Conservation (phyloP, 1,284 basidiomycete genomes). For the Boletus calvinii region DNA sequence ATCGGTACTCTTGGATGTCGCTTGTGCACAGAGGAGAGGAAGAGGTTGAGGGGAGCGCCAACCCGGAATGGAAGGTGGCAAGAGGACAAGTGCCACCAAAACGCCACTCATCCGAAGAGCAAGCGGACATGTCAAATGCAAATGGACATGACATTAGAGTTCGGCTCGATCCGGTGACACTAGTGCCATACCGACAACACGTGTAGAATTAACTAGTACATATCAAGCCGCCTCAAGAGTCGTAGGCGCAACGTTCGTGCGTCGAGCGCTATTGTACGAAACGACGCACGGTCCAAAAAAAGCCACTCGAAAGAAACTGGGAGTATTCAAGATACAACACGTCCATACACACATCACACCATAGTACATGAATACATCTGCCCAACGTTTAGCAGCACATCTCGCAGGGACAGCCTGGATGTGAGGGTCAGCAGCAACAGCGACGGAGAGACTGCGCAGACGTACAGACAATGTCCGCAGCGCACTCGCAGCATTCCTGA, state of each 20-base stretch:
- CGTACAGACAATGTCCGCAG: conserved; percentile 33
- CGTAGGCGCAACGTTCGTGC: neutral
- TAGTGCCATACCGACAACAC: neutral
- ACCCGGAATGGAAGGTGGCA: too few relatives aligned
- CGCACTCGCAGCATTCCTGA: conserved; percentile 33
- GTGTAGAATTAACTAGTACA: neutral
- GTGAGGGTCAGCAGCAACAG: conserved; percentile 3
- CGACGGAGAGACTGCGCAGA: neutral
- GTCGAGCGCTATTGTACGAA: neutral
- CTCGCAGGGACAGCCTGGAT: conserved; percentile 33
- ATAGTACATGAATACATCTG: conserved; percentile 5
- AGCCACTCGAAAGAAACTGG: neutral
- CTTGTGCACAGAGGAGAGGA: too few relatives aligned
- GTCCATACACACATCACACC: conserved; percentile 6
- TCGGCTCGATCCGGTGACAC: neutral
- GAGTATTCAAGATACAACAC: conserved; percentile 16
- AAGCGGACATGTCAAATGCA: neutral
- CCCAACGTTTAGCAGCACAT: conserved; percentile 29
- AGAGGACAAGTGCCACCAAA: too few relatives aligned
- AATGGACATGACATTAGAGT: neutral
- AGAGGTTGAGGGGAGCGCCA: too few relatives aligned
- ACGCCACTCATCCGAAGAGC: too few relatives aligned
- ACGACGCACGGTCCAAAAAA: neutral
- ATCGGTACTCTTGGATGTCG: too few relatives aligned
- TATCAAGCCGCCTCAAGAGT: too few relatives aligned